phyloP scores from a whole-genome alignment of 2,329 filamentous ascomycete genomes.

The Aureobasidium namibiae region DNA sequence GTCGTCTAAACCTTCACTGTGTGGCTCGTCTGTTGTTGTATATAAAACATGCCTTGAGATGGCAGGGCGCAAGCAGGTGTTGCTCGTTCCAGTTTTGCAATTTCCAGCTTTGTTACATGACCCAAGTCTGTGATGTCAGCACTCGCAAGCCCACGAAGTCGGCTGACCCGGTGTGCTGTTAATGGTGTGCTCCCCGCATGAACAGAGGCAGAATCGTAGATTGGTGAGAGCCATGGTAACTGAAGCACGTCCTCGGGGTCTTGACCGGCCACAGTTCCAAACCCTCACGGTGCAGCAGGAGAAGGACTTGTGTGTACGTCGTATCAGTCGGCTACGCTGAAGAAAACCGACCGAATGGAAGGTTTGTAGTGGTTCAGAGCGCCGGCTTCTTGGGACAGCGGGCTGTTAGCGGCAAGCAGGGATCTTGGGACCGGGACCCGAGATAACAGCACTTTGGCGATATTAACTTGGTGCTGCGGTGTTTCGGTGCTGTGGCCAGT shows the following conservation, averaged over 20 bases:
- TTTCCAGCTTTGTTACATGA: neutral
- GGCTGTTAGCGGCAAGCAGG: conserved; percentile 12
- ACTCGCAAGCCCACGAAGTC: conserved; percentile 5
- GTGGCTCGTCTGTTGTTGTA: neutral
- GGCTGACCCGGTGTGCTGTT: conserved; percentile 8
- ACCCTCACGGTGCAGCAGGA: neutral
- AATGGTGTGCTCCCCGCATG: conserved; percentile 11
- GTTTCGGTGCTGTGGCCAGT: neutral
- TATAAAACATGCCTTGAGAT: neutral
- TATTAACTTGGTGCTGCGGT: conserved; percentile 1
- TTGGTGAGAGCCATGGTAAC: neutral
- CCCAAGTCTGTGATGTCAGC: conserved; percentile 10
- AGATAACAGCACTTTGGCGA: conserved; percentile 5
- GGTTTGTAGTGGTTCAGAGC: conserved; percentile 11
- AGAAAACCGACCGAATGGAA: conserved; percentile 11
- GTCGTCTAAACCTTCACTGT: neutral
- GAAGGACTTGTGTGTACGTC: neutral
- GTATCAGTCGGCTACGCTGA: conserved; percentile 10
- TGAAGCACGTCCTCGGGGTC: neutral
- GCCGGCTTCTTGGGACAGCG: conserved; percentile 11
- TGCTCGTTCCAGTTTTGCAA: conserved; percentile 5
- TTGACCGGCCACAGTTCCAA: neutral
- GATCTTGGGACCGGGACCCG: conserved; percentile 12
- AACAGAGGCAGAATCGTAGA: neutral
- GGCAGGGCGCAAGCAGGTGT: conserved; percentile 8